phyloP scores from a whole-genome alignment of 768 basidiomycete species.

The Boletus sp. region DNA sequence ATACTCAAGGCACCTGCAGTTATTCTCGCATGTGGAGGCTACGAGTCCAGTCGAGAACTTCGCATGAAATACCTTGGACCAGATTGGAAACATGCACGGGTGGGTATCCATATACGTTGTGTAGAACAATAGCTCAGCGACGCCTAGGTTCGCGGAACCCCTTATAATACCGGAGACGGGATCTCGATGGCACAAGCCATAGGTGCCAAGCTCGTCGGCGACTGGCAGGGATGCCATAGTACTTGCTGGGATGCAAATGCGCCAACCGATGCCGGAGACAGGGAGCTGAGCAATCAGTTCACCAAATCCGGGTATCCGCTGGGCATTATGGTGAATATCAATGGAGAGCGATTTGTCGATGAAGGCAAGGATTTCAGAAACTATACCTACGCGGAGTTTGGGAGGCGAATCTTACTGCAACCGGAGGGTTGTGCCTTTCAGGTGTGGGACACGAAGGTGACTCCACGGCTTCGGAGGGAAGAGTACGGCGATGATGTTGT shows the following conservation, averaged over 20 bases:
- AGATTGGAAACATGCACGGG: conserved; percentile 57
- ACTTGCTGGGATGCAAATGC: conserved; percentile 71
- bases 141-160: conserved; percentile 61
- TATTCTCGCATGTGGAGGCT: conserved; percentile 64
- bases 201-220: conserved; percentile 57
- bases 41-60: conserved; percentile 53
- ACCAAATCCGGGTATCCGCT: conserved; percentile 74
- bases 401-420: conserved; percentile 54
- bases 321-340: conserved; percentile 62
- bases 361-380: conserved; percentile 72
- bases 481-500: conserved; percentile 64
- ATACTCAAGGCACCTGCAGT: conserved; percentile 43
- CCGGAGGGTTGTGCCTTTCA: conserved; percentile 62
- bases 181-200: conserved; percentile 48
- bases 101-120: conserved; percentile 20
- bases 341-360: conserved; percentile 62
- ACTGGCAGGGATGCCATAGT: conserved; percentile 69
- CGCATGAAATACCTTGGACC: conserved; percentile 54
- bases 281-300: conserved; percentile 62
- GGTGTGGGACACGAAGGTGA: conserved; percentile 53
- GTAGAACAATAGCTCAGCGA: background rate
- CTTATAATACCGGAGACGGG: conserved; percentile 68
- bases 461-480: conserved; percentile 49
- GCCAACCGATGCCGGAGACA: conserved; percentile 46
- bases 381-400: conserved; percentile 71